Conservation (phyloP, 768 basidiomycete species). For the Hypsizygus marmoreus region DNA sequence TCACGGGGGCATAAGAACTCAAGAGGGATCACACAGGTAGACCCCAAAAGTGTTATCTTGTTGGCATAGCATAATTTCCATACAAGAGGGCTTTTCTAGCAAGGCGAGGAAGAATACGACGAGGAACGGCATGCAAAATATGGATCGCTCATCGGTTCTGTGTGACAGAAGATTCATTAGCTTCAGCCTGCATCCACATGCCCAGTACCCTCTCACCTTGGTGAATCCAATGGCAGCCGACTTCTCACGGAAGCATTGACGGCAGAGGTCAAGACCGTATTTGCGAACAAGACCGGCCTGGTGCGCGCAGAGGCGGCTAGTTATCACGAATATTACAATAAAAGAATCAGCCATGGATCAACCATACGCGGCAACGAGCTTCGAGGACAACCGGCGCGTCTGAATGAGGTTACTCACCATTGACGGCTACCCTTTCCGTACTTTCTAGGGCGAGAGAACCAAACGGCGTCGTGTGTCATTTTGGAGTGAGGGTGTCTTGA, state of each 20-base stretch:
- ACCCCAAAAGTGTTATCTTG: slow-evolving; percentile 7
- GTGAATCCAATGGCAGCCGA: slow-evolving; percentile 89
- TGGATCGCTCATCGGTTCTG: slow-evolving; percentile 47
- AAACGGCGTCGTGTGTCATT: slow-evolving; percentile 99
- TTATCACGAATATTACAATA: not conserved
- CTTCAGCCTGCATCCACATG: not conserved
- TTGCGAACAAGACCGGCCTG: slow-evolving; percentile 98
- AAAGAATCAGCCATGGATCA: not conserved
- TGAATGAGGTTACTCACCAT: slow-evolving; percentile 58
- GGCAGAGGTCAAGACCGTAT: slow-evolving; percentile 95
- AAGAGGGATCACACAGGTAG: not conserved
- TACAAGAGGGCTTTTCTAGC: slow-evolving; percentile 14
- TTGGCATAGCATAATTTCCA: slow-evolving; percentile 18
- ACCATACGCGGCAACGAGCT: not conserved
- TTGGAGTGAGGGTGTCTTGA: slow-evolving; percentile 32
- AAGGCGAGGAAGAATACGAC: not conserved
- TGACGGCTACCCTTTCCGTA: slow-evolving; percentile 95
- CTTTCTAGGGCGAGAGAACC: slow-evolving; percentile 96
- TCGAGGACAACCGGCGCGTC: not conserved
- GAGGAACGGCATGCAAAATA: not conserved
- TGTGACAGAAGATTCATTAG: not conserved
- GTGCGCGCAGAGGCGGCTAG: slow-evolving; percentile 92
- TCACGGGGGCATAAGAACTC: not conserved
- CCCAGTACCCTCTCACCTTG: slow-evolving; percentile 77
- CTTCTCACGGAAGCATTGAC: slow-evolving; percentile 99